Evolutionary conservation across 192 early-diverging fungal genomes (phyloP), one percentile per base, ranked within the genome.

Genomic region (Chytriomyces hyalinus): DNA sequence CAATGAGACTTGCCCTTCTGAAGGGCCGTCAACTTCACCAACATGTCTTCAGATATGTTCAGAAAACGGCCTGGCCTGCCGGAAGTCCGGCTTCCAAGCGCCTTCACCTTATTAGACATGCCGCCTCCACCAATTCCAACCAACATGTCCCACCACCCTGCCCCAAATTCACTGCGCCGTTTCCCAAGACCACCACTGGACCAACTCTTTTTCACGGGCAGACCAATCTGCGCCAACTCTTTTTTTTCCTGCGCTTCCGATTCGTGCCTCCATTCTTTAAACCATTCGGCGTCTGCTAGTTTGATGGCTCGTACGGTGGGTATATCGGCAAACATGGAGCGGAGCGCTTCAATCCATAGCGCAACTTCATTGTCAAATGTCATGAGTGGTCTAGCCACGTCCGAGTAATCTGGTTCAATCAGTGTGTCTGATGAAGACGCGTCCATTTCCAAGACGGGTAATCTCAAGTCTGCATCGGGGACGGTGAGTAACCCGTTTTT

Each of bases 201-300:
- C 69, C 69, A 71, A 20, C 15, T 26, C 44, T 71, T 71, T 71
- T 71, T 71, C 69, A 71, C 4, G 3, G 69, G 69, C 9, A 71
- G 8, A 2, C 69, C 69, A 50, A 71, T 26, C 15, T 13, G 13
- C 51, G 48, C 20, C 13, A 71, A 24, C 20, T 71, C 69, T 71
- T 71, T 71, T 26, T 51, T 9, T 17, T 71, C 69, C 36, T 71
- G 69, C 43, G 66, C 66, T 22, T 71, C 69, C 48, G 45, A 57
- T 10, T 71, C 69, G 5, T 4, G 9, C 24, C 57, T 71, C 17
- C 24, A 71, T 17, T 71, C 69, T 17, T 71, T 71, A 10, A 71
- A 71, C 69, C 69, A 71, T 59, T 71, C 69, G 8, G 69, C 69
- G 44, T 71, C 69, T 13, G 69, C 69, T 4, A 57, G 49, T 57